These are phyloP conservation scores for Zasmidium citrigriseum DNA, from an alignment of 2,329 filamentous ascomycete genomes.

Conservation along the genomic window DNA sequence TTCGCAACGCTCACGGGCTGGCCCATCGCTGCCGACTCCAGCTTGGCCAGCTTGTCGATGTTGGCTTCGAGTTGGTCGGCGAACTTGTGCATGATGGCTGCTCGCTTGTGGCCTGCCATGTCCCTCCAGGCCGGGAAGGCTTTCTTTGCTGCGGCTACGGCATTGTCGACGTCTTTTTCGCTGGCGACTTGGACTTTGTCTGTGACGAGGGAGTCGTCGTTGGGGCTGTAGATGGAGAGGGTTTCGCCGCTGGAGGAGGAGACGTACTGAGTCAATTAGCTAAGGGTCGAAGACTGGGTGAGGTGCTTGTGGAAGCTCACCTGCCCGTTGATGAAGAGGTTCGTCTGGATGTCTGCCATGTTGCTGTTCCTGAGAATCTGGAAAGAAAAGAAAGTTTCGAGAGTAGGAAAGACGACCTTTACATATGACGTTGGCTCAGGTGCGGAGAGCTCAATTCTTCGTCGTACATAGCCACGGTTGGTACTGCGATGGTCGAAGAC, in stretches of 20 bases:
- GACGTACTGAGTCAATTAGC: slow-evolving; percentile 12
- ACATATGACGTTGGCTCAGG: neutral
- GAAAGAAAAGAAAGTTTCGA: neutral
- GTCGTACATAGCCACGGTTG: neutral
- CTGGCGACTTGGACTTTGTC: slow-evolving; percentile 53
- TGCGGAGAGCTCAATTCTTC: neutral
- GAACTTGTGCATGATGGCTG: slow-evolving; percentile 69
- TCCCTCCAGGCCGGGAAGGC: slow-evolving; percentile 70
- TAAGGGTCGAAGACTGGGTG: neutral
- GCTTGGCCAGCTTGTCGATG: slow-evolving; percentile 59
- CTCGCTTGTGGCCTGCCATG: slow-evolving; percentile 59
- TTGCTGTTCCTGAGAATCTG: no score
- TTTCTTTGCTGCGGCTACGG: slow-evolving; percentile 60
- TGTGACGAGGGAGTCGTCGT: slow-evolving; percentile 52
- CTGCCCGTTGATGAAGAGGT: slow-evolving; percentile 39
- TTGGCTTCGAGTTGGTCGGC: slow-evolving; percentile 42
- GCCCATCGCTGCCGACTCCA: slow-evolving; percentile 61
- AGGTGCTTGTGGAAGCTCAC: slow-evolving; percentile 3
- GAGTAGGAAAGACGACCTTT: neutral
- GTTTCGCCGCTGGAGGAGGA: slow-evolving; percentile 41
- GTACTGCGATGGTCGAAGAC: neutral
- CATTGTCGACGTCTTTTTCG: slow-evolving; percentile 56
- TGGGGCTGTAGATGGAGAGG: slow-evolving; percentile 52
- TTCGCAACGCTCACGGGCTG: slow-evolving; percentile 37
- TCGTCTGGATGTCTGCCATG: slow-evolving; percentile 28